A percentile compares a stretch with the other conserved stretches of the same genome.
Evolutionary conservation across 345 rosid species (phyloP).

Genomic region (Raphanus sativus): DNA sequence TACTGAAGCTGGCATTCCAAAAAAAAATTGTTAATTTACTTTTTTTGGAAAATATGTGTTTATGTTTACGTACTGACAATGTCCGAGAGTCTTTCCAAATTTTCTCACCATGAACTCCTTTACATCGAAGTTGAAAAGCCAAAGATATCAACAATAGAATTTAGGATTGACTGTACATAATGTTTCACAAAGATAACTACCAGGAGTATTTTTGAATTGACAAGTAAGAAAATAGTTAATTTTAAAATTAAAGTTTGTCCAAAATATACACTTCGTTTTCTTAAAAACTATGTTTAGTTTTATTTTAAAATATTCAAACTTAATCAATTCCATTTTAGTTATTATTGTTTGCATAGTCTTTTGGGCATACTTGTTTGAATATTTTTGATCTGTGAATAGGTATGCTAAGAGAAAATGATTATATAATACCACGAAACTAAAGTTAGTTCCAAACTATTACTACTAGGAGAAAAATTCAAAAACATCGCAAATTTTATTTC

Average conservation of each 20-base stretch:
- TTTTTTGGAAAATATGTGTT: no score
- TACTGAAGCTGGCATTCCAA: no score
- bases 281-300: background rate
- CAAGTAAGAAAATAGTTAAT: background rate
- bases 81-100: background rate
- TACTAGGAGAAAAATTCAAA: background rate
- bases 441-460: background rate
- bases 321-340: background rate
- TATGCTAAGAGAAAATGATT: background rate
- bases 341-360: background rate
- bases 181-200: background rate
- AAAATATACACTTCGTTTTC: background rate
- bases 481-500: background rate
- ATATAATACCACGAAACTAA: background rate
- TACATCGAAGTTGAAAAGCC: background rate
- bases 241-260: background rate
- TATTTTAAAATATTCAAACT: background rate
- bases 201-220: background rate
- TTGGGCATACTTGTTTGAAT: background rate
- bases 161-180: background rate
- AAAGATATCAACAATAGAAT: background rate
- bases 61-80: background rate
- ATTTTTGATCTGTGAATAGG: background rate
- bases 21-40: no score
- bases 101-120: background rate